Evolutionary conservation across 2,329 filamentous ascomycete genomes (phyloP), one percentile per base, ranked within the genome.

Genomic region (Lachnellula subtilissima): DNA sequence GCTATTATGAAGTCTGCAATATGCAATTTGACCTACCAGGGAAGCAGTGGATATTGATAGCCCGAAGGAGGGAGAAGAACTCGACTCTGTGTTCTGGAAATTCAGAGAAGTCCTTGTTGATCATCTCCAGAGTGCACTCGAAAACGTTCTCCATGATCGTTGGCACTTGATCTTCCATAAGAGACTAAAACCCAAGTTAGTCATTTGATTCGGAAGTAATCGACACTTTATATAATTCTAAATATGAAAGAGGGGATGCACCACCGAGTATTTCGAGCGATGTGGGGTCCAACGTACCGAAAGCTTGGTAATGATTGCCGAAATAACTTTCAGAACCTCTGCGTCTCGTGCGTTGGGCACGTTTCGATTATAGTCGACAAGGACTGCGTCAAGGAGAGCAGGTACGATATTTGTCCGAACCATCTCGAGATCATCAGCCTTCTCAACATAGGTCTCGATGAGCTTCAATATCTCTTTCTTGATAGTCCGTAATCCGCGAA

Each of bases 41-140:
- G 85, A 99, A 99, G 75, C 94, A 99, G 72, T 96, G 91, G 48
- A 97, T 77, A 73, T 99, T 99, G 76, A 99, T 97, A 14, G 93
- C 90, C 64, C 95, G 84, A 39, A 99, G 81, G 23, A 99, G 83
- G 74, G 96, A 97, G 82, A 99, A 99, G 75, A 99, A 99, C 73
- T 97, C 93, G n/a, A 99, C 94, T 56, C 95, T 88, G 71, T 99
- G 94, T 73, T 99, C 94, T 0, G 94, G 94, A 73, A 96, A 99
- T 71, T 99, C 94, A 48, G 95, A 97, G 74, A 99, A 99, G 74
- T 99, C 94, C 77, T 99, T 99, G 83, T 97, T 99, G 77, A 99
- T 99, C 94, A 99, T 99, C 68, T 96, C 91, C 55, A 99, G 79
- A 3, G 94, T 99, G 78, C 93, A 97, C 74, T 97, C 93, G 68